These are phyloP conservation scores for Gossypium davidsonii DNA, from an alignment of 441 rosid genomes.

Conservation along the genomic window DNA sequence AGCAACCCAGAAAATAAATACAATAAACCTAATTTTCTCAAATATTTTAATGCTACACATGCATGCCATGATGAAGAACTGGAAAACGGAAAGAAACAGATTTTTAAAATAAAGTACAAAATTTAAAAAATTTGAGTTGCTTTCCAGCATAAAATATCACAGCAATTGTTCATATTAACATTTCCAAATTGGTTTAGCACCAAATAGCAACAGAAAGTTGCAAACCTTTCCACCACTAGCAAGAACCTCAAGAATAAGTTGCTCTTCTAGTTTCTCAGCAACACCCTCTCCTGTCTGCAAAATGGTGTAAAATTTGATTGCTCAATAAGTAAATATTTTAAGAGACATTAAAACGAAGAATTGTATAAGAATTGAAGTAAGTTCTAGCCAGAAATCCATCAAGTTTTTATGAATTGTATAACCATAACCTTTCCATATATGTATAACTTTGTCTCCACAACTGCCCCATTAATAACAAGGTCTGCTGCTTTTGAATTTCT, in stretches of 20 bases:
- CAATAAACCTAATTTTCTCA: background rate
- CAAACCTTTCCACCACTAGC: slow-evolving; percentile 97
- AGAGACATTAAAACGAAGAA: background rate
- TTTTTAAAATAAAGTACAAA: background rate
- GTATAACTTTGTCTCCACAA: slow-evolving; percentile 73
- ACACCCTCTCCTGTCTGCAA: slow-evolving; percentile 50
- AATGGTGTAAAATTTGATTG: slow-evolving; percentile 20
- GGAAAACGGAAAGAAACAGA: background rate
- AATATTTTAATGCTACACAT: background rate
- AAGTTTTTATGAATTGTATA: background rate
- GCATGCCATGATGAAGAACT: background rate
- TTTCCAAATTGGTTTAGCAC: slow-evolving; percentile 11
- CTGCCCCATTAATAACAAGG: slow-evolving; percentile 79
- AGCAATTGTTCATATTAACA: background rate
- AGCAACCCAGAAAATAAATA: background rate
- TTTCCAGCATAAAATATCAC: background rate
- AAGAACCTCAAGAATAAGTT: slow-evolving; percentile 70
- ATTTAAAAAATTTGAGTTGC: background rate
- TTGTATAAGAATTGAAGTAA: background rate
- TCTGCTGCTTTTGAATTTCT: slow-evolving; percentile 57
- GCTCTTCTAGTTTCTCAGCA: slow-evolving; percentile 58
- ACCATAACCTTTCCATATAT: slow-evolving; percentile 80
- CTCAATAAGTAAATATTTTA: slow-evolving; percentile 4
- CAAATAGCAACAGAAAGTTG: slow-evolving; percentile 19
- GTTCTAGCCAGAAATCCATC: slow-evolving; percentile 2